Conservation (phyloP, 2,329 filamentous ascomycete genomes). For the Zymoseptoria tritici region DNA sequence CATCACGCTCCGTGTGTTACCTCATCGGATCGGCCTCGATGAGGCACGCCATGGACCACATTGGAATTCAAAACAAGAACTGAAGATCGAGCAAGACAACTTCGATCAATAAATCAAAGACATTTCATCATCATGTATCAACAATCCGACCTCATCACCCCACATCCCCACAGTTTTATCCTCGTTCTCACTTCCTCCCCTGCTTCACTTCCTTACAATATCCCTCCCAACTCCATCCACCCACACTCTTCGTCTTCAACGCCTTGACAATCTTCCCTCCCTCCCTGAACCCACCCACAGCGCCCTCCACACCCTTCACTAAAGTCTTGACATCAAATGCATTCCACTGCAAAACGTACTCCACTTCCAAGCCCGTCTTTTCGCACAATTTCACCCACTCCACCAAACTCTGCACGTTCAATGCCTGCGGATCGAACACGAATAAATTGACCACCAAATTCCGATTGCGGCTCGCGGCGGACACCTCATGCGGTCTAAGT, state of each 20-base stretch:
- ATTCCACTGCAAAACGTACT: slow-evolving; percentile 14
- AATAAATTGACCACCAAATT: slow-evolving; percentile 12
- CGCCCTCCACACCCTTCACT: slow-evolving; percentile 6
- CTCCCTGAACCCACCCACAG: slow-evolving; percentile 7
- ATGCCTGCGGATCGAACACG: neutral
- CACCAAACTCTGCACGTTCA: slow-evolving; percentile 3
- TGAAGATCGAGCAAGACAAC: too few relatives aligned
- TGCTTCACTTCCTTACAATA: neutral
- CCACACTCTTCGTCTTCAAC: slow-evolving; percentile 3
- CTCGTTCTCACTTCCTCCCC: neutral
- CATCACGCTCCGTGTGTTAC: too few relatives aligned
- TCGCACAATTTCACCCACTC: slow-evolving; percentile 10
- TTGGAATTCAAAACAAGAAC: too few relatives aligned
- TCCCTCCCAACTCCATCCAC: slow-evolving; percentile 8
- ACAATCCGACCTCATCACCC: neutral
- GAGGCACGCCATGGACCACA: too few relatives aligned
- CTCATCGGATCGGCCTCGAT: too few relatives aligned
- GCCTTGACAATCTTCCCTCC: slow-evolving; percentile 13
- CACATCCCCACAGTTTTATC: neutral
- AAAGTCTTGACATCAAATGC: slow-evolving; percentile 3
- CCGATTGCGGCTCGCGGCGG: slow-evolving; percentile 9
- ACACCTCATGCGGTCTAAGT: slow-evolving; percentile 9
- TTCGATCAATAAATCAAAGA: neutral
- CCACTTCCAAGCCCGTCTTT: slow-evolving; percentile 4
- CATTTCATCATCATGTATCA: neutral